Base-by-base conservation (phyloP, 768 basidiomycete genomes). In the Tylopilus subfusipes region DNA sequence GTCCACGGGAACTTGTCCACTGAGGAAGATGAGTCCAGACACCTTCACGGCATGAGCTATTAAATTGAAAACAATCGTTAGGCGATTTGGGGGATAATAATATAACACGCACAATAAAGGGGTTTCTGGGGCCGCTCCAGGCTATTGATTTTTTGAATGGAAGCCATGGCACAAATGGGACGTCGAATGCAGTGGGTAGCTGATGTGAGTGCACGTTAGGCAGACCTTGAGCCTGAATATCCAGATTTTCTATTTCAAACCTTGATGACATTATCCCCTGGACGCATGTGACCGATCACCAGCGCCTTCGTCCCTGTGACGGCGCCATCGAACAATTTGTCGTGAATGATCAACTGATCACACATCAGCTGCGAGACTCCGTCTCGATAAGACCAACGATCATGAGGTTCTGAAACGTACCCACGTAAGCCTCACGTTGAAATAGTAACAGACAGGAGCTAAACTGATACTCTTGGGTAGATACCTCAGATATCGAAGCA, bases 11-110 rank as follows among this genome's bases (percentile, higher is more conserved):
- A 76, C 78, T 64, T 83, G 82, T 5, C 82, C 84, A 55, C 82
- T 84, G 38, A 84, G 70, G 65, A 84, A 85, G 55, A 84, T 78
- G 45, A 85, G 65, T 7, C 82, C 82, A 2, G 80, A 77, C 13
- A 78, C 73, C 64, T 83, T 84, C 14, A 77, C 78, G 16, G 79
- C 81, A 71, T 82, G 81, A 13, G 81, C 81, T 82, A 58, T 42
- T 39, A 21, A 42, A 24, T 63, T 13, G 1, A 33, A 48, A 42
- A 14, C 31, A 14, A 42, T 42, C 29, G 31, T 50, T 40, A 31
- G 18, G 19, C 16, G 11, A 31, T 44, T 38, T 24, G 7, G 29
- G 5, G 18, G 29, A 47, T 42, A 21, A 42, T 27, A 16, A 21
- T 12, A 29, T 16, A 34, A 33, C 45, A 42, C 57, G 45, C 49